Base-by-base conservation (phyloP, 768 basidiomycete genomes). In the Psilocybe azurescens region DNA sequence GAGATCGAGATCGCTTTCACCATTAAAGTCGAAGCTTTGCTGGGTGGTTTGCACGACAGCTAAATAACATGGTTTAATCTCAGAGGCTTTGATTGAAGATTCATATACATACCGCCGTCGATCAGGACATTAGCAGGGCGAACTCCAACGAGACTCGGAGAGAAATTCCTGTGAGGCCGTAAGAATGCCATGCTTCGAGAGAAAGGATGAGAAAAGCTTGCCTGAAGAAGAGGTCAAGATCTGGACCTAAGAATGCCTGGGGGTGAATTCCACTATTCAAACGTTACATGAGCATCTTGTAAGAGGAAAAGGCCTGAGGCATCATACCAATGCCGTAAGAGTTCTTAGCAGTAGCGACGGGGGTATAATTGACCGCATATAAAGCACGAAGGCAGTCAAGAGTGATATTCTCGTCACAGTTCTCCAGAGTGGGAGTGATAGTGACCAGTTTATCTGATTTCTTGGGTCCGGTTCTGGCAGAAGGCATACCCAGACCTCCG, bases 1-100 rank as follows among this genome's bases (percentile, higher is more conserved):
- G 11, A 88, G 75, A 70, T 88, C 87, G 7, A 88, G 76, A 62
- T 86, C 77, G 20, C 84, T 82, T 69, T 88, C 86, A 58, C 81
- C 85, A 62, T 85, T 86, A 69, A 77, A 77, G 28, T 74, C 65
- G 65, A 85, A 83, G 55, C 80, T 76, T 63, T 73, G 69, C 36
- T 77, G 41, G 5, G 62, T 64, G 3, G 79, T 79, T 67, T 86
- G 85, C 1, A 79, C 75, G 28, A 81, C 74, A 29, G 83, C 82
- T 83, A 33, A 52, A 52, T 11, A 9, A n/a, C 13, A 32, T 47
- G 39, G 18, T 24, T 33, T 46, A 20, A 58, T 48, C 36, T 32
- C 16, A 4, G n/a, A 14, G 16, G 14, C 10, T 18, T n/a, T 11
- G 14, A 13, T 29, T 44, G 32, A 5, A 10, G 7, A 36, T 10